A percentile compares a stretch with the other conserved stretches of the same genome.
Conservation (phyloP, 441 rosid species). For the Codiaeum variegatum region DNA sequence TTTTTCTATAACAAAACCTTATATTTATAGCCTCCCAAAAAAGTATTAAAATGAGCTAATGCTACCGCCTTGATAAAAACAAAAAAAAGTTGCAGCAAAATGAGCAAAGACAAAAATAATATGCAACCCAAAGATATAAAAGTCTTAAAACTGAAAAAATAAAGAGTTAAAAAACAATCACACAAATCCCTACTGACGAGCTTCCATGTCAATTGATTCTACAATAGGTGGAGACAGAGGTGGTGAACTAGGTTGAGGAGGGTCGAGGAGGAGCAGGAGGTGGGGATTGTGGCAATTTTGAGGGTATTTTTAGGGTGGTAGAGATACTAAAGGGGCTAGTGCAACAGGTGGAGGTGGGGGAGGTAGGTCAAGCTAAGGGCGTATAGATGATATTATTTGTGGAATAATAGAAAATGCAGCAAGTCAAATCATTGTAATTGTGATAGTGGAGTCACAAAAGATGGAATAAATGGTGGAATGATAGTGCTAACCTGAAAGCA, state of each 20-base stretch:
- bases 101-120: too few relatives aligned
- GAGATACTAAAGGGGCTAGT: slow-evolving; percentile 76
- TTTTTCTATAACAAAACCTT: too few relatives aligned
- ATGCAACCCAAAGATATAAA: too few relatives aligned
- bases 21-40: too few relatives aligned
- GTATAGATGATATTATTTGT: slow-evolving; percentile 43
- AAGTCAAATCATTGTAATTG: slow-evolving; percentile 61
- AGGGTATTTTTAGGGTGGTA: slow-evolving; percentile 43
- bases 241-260: slow-evolving; percentile 87
- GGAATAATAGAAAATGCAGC: slow-evolving; percentile 52
- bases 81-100: too few relatives aligned
- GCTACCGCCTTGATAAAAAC: too few relatives aligned
- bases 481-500: slow-evolving; percentile 47
- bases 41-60: too few relatives aligned
- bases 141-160: too few relatives aligned
- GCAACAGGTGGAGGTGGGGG: slow-evolving; percentile 57
- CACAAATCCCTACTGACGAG: too few relatives aligned
- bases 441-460: slow-evolving; percentile 72
- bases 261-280: slow-evolving; percentile 81
- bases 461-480: slow-evolving; percentile 64
- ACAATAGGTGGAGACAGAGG: slow-evolving; percentile 54
- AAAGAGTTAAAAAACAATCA: too few relatives aligned
- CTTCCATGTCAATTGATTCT: slow-evolving; percentile 40
- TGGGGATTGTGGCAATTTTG: slow-evolving; percentile 57
- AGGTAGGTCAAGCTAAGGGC: slow-evolving; percentile 35